These are phyloP conservation scores for Pseudocercospora vitis DNA, from an alignment of 2,329 filamentous ascomycete genomes.

Conservation along the genomic window DNA sequence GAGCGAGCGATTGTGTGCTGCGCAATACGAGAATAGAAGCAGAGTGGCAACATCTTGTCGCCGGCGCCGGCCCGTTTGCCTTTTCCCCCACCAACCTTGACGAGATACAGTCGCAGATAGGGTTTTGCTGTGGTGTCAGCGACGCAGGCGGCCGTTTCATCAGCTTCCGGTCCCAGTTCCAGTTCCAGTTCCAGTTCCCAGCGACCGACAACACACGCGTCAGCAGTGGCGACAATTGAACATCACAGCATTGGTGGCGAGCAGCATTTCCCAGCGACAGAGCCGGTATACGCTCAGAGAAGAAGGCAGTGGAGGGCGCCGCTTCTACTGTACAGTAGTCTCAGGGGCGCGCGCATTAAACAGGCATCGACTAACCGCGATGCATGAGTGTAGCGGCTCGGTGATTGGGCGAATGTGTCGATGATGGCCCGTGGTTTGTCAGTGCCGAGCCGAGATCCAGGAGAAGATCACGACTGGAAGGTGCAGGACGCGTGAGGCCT, in stretches of 20 bases:
- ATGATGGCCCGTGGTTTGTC: not conserved
- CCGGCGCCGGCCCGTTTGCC: too few species aligned
- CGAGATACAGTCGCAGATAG: not conserved
- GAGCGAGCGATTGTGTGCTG: too few species aligned
- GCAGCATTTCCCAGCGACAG: not conserved
- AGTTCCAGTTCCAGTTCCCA: too few species aligned
- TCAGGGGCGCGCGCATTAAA: not conserved
- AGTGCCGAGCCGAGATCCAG: not conserved
- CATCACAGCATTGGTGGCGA: not conserved
- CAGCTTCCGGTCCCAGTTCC: too few species aligned
- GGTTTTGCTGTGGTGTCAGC: not conserved
- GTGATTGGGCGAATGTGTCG: not conserved
- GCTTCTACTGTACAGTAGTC: too few species aligned
- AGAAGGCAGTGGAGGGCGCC: too few species aligned
- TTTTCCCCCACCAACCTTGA: not conserved
- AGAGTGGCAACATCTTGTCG: not conserved
- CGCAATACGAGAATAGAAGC: too few species aligned
- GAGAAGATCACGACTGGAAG: not conserved
- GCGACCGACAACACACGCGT: not conserved
- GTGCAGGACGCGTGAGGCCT: not conserved
- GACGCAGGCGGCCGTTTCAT: not conserved
- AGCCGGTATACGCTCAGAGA: too few species aligned
- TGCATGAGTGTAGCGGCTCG: not conserved
- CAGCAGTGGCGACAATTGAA: not conserved
- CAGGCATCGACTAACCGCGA: too few species aligned